Conservation (phyloP, 2,329 filamentous ascomycete genomes). For the Tolypocladium tundrense region DNA sequence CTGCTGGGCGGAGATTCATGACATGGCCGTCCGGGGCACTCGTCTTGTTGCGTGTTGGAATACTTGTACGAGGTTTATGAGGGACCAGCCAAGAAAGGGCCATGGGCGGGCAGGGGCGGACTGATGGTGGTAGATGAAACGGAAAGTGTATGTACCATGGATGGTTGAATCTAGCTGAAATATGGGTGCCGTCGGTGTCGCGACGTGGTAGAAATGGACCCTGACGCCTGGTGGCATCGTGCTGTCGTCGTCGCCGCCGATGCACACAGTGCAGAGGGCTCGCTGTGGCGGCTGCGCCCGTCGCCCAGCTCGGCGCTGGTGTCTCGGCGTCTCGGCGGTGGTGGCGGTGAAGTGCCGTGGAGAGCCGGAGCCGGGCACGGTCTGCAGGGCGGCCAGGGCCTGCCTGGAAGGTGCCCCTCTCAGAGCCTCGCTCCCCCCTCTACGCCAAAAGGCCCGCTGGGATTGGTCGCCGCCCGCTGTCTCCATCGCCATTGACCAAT, state of each 20-base stretch:
- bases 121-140: background rate
- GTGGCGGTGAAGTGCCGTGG: background rate
- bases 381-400: background rate
- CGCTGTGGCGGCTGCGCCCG: no score
- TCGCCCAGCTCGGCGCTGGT: no score
- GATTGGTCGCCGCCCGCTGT: background rate
- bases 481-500: background rate
- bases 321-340: no score
- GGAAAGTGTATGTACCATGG: background rate
- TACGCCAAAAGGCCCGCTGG: background rate
- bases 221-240: background rate
- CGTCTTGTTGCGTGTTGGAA: background rate
- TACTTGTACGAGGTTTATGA: background rate
- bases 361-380: background rate
- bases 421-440: background rate
- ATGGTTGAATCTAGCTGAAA: background rate
- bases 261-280: no score
- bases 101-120: background rate
- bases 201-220: background rate
- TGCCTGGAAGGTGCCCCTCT: background rate
- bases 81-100: background rate
- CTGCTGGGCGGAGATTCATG: no score
- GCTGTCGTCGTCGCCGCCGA: no score
- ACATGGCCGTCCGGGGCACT: background rate
- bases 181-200: background rate